Evolutionary conservation across 163 green algal genomes (phyloP), one percentile per base, ranked within the genome.

Genomic region (Chlamydomonas reinhardtii): DNA sequence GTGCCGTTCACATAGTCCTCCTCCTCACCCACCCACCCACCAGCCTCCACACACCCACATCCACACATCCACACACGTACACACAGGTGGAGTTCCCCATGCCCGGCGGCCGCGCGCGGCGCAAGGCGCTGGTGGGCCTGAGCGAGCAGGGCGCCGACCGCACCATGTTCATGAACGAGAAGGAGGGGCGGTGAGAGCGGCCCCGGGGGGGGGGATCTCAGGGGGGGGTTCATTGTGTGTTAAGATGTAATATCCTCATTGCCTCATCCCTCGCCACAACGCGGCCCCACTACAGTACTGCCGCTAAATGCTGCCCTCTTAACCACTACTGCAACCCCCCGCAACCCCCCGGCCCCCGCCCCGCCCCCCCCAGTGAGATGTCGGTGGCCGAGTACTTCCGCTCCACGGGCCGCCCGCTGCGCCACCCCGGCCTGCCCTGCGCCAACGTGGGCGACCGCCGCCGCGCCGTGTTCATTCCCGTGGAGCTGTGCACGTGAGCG

Each of bases 311-410:
- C 56, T 15, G 56, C 59, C 59, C 17, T 31, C 59, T 16, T 16
- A 66, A 29, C 3, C 59, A 9, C 56, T 65, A 24, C 17, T 15
- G 56, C 56, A 4, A 27, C 43, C 43, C 6, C 43, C 9, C 9
- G 14, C 48, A 17, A 56, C 17, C 59, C 22, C 59, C 17, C 59
- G 2, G 8, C 62, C 62, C 35, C 25, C 25, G 4, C 25, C 25
- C 27, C 25, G 4, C 16, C 62, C 72, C 15, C 54, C 73, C 69
- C 73, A 56, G 48, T 14, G 70, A 91, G 74, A 94, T 92, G 88
- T 91, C 54, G 0, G 87, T 94, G 15, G 89, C 90, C 0, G 86
- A 92, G 17, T 94, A 94, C 86, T 93, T 92, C 61, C 31, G 76
- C n/a, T 12, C 74, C 32, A 80, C 66, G 25, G 73, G 43, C 61